These are phyloP conservation scores for Venturia asperata DNA, from an alignment of 2,329 filamentous ascomycete species.

Conservation along the genomic window DNA sequence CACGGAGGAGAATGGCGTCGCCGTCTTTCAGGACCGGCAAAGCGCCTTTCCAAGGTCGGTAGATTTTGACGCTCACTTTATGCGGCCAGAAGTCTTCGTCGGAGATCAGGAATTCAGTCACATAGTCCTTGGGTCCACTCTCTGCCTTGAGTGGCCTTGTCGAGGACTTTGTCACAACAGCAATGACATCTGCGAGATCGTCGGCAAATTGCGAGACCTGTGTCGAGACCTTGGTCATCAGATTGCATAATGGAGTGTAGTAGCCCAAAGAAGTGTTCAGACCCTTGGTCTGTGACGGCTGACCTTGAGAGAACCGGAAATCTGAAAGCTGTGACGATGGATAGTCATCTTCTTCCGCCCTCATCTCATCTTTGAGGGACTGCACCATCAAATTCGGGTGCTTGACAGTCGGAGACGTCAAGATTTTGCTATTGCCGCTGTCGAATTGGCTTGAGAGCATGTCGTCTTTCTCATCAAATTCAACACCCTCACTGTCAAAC, in stretches of 20 bases:
- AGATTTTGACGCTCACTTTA: conserved; percentile 34
- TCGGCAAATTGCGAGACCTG: conserved; percentile 30
- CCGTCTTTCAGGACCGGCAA: conserved; percentile 37
- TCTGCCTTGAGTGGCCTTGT: conserved; percentile 33
- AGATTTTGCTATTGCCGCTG: neutral
- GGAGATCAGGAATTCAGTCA: conserved; percentile 36
- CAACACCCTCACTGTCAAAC: neutral
- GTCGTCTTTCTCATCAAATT: neutral
- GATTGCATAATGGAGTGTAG: conserved; percentile 38
- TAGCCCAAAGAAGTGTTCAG: conserved; percentile 38
- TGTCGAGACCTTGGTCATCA: conserved; percentile 37
- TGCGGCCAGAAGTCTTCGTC: conserved; percentile 31
- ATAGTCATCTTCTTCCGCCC: neutral
- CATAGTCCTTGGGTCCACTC: conserved; percentile 39
- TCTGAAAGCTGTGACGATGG: conserved; percentile 11
- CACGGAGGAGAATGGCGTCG: conserved; percentile 40
- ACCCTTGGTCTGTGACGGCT: conserved; percentile 24
- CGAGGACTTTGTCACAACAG: conserved; percentile 34
- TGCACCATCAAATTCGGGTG: neutral
- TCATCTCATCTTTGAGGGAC: neutral
- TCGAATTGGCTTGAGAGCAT: neutral
- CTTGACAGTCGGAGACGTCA: neutral
- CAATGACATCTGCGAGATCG: conserved; percentile 36
- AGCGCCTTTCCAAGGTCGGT: conserved; percentile 36
- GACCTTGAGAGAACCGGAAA: neutral